A percentile compares a stretch with the other conserved stretches of the same genome.
Evolutionary conservation across 768 basidiomycete species (phyloP).

Genomic region (Rhodotorula taiwanensis): DNA sequence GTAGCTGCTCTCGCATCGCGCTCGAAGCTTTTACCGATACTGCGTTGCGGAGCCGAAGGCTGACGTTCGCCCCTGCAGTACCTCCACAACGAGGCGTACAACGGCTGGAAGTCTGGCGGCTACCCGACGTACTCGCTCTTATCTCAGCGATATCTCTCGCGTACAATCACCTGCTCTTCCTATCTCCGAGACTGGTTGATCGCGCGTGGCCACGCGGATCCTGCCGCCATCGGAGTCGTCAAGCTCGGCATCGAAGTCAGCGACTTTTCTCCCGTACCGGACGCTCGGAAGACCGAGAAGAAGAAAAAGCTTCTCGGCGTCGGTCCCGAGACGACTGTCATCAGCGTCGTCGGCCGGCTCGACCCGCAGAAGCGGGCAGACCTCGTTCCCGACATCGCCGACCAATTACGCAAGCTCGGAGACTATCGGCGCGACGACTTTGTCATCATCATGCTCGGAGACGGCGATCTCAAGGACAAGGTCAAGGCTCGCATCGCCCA

Average conservation of each 20-base stretch:
- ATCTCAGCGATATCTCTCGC: slow-evolving; percentile 35
- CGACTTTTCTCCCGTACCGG: neutral
- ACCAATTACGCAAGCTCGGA: slow-evolving; percentile 5
- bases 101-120: slow-evolving; percentile 39
- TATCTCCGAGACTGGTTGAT: slow-evolving; percentile 34
- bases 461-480: slow-evolving; percentile 21
- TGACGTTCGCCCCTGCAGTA: slow-evolving; percentile 7
- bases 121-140: slow-evolving; percentile 38
- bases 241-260: slow-evolving; percentile 37
- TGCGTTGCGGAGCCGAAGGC: too few relatives aligned
- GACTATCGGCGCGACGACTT: slow-evolving; percentile 11
- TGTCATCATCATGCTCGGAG: slow-evolving; percentile 32
- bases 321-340: slow-evolving; percentile 19
- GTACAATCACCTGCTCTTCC: slow-evolving; percentile 37
- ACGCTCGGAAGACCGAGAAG: neutral
- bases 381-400: slow-evolving; percentile 26
- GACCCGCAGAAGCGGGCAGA: slow-evolving; percentile 34
- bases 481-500: slow-evolving; percentile 9
- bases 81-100: slow-evolving; percentile 39
- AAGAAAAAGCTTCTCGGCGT: slow-evolving; percentile 12
- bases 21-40: too few relatives aligned
- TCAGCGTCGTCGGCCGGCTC: slow-evolving; percentile 30
- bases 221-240: slow-evolving; percentile 35
- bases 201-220: slow-evolving; percentile 21
- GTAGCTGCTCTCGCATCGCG: too few relatives aligned